Evolutionary conservation across 345 rosid genomes (phyloP).

Genomic region (Chamaenerion angustifolium): DNA sequence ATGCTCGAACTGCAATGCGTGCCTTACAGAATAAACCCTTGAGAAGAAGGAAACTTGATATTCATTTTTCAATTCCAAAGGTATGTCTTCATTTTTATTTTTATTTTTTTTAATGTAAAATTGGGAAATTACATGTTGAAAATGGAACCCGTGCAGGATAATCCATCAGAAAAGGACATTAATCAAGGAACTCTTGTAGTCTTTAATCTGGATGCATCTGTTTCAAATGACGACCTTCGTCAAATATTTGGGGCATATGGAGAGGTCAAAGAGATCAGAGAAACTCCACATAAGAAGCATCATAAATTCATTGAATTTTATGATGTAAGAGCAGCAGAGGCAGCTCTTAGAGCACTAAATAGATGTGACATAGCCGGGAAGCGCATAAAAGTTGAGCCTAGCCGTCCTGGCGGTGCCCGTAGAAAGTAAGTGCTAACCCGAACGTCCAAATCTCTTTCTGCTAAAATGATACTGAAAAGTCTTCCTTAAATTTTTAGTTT

Average conservation of each 20-base stretch:
- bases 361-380: slow-evolving; percentile 92
- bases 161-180: slow-evolving; percentile 87
- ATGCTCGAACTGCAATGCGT: slow-evolving; percentile 87
- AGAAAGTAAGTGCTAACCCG: slow-evolving; percentile 41
- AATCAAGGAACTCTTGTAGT: slow-evolving; percentile 94
- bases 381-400: slow-evolving; percentile 94
- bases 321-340: slow-evolving; percentile 90
- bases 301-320: slow-evolving; percentile 90
- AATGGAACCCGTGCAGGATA: slow-evolving; percentile 36
- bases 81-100: slow-evolving; percentile 23
- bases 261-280: slow-evolving; percentile 96
- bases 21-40: slow-evolving; percentile 80
- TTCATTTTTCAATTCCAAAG: slow-evolving; percentile 97
- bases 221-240: slow-evolving; percentile 79
- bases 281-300: slow-evolving; percentile 83
- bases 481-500: no score
- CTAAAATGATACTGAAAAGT: no score
- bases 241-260: slow-evolving; percentile 75
- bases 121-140: no score
- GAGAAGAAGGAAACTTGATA: slow-evolving; percentile 77
- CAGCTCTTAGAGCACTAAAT: slow-evolving; percentile 74
- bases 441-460: background rate
- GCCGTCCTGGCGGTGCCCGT: slow-evolving; percentile 97
- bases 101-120: background rate
- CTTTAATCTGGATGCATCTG: slow-evolving; percentile 82